Evolutionary conservation across 2,329 filamentous ascomycete species (phyloP), one percentile per base, ranked within the genome.

Genomic region (Scleromitrula shiraiana): DNA sequence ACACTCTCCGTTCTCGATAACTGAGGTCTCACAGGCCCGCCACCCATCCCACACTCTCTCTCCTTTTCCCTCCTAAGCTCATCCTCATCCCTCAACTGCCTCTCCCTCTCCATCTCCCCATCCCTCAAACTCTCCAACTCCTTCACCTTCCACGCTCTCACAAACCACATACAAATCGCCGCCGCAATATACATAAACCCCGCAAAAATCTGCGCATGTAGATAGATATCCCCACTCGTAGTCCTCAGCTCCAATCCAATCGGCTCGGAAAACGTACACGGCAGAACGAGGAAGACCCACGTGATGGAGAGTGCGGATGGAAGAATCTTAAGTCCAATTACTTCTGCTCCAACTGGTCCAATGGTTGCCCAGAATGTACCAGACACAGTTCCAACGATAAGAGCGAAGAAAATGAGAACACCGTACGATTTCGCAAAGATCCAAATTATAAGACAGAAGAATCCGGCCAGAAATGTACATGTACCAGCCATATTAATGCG

Each of bases 391-490:
- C 85, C 85, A 5, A 72, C 73, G 1, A 88, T 64, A 12, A 91
- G 65, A 1, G 80, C 74, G 59, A 86, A 91, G 57, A 90, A 76
- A 26, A 91, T 72, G 23, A 88, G 70, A 0, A 86, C 77, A 0
- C 78, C 82, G 53, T 80, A 85, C 9, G 62, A 63, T 53, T 73
- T 76, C 2, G 84, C 83, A 51, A 81, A 80, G 46, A 81, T 79
- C 87, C 87, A 91, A 27, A 91, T 73, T 17, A 83, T 75, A 37
- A 91, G 73, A 30, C 77, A 76, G 29, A 85, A 76, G 1, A 89
- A 51, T 6, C 78, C 82, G 1, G 76, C 76, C 2, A 82, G 60
- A 27, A 85, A 75, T 0, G 84, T 87, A 62, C 80, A 79, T 0
- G 76, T 61, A 2, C 70, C 73, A 1, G 84, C 82, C 67, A 89